Conservation (phyloP, 805 yeast genomes). For the Saturnispora mendoncae region DNA sequence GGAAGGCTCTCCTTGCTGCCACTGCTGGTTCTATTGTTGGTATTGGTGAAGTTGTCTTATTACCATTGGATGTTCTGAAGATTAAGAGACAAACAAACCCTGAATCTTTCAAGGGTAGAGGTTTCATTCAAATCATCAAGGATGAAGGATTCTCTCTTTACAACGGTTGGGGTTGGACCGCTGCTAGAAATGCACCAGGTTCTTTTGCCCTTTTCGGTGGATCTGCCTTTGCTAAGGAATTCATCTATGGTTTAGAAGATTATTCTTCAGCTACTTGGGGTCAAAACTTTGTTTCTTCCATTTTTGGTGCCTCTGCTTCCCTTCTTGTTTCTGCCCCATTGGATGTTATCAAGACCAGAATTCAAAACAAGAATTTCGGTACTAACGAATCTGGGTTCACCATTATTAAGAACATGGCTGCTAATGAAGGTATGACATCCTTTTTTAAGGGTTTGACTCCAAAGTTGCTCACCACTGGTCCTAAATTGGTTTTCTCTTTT, state of each 20-base stretch:
- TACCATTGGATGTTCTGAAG: conserved; percentile 93
- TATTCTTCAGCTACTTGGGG: conserved; percentile 89
- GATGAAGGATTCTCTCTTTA: conserved; percentile 94
- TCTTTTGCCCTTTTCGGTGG: conserved; percentile 97
- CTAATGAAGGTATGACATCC: conserved; percentile 80
- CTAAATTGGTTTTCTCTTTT: conserved; percentile 94
- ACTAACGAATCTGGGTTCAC: conserved; percentile 91
- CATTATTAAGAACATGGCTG: conserved; percentile 85
- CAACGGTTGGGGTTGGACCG: conserved; percentile 99
- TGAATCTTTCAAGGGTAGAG: conserved; percentile 98
- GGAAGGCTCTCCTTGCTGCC: conserved; percentile 95
- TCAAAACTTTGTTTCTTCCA: conserved; percentile 91
- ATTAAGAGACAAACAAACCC: conserved; percentile 99
- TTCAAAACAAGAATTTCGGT: conserved; percentile 92
- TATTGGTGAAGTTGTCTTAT: conserved; percentile 91
- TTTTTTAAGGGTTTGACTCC: conserved; percentile 97
- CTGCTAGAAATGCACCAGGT: conserved; percentile 99
- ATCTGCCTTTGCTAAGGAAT: conserved; percentile 97
- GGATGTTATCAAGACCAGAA: conserved; percentile 97
- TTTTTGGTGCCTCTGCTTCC: conserved; percentile 94
- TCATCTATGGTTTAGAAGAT: conserved; percentile 76
- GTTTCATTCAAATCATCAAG: conserved; percentile 70
- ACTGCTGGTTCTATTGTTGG: conserved; percentile 97
- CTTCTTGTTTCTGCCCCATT: conserved; percentile 95
- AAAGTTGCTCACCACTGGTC: conserved; percentile 94